Evolutionary conservation across 2,329 filamentous ascomycete species (phyloP).

Genomic region (Diaporthe ilicicola): DNA sequence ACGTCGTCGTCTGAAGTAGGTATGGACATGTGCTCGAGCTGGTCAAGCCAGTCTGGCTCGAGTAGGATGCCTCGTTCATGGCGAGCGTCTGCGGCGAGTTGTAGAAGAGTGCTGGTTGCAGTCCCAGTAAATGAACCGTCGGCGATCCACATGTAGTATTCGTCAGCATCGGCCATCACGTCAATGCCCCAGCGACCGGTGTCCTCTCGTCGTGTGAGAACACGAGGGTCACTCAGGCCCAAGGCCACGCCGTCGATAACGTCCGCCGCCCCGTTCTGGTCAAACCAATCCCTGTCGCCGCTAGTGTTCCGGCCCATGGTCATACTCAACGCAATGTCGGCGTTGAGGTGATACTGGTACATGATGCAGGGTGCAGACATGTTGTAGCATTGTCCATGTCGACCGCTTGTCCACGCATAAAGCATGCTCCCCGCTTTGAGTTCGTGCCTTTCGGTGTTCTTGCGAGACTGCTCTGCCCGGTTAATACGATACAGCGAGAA

Average conservation of each 20-base stretch:
- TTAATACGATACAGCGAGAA: constrained; percentile 41
- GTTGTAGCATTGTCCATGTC: constrained; percentile 74
- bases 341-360: constrained; percentile 76
- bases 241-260: constrained; percentile 30
- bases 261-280: constrained; percentile 26
- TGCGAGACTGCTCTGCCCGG: constrained; percentile 58
- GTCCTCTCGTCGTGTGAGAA: constrained; percentile 31
- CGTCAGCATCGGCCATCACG: constrained; percentile 36
- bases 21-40: constrained; percentile 32
- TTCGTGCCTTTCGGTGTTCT: constrained; percentile 65
- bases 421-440: constrained; percentile 61
- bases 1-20: constrained; percentile 47
- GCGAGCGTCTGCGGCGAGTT: constrained; percentile 25
- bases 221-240: constrained; percentile 27
- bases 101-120: constrained; percentile 27
- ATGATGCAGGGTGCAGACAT: constrained; percentile 70
- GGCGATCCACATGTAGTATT: constrained; percentile 33
- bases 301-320: constrained; percentile 39
- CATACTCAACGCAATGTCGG: constrained; percentile 66
- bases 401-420: constrained; percentile 73
- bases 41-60: constrained; percentile 27
- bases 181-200: constrained; percentile 34
- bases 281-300: constrained; percentile 36
- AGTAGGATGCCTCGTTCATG: constrained; percentile 19
- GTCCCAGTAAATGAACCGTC: constrained; percentile 30